Percentiles rank a stretch among this genome's conserved stretches.
These are phyloP conservation scores for Halenospora varia DNA, from an alignment of 495 filamentous ascomycete genomes.

Conservation along the genomic window DNA sequence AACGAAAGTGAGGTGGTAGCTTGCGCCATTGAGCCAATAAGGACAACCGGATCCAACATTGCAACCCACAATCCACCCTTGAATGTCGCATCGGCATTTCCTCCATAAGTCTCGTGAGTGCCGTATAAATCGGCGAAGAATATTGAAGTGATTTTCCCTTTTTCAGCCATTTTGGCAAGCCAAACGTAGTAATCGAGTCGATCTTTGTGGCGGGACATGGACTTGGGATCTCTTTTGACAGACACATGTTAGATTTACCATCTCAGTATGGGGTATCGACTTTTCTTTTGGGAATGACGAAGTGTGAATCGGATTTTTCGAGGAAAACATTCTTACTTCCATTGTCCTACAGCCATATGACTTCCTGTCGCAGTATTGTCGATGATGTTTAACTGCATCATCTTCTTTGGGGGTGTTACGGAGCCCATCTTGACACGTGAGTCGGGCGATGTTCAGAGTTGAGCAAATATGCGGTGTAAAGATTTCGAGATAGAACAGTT, in stretches of 20 bases:
- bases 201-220: slow-evolving; percentile 3
- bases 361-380: background rate
- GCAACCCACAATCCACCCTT: background rate
- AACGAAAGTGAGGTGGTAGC: background rate
- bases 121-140: slow-evolving; percentile 10
- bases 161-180: slow-evolving; percentile 7
- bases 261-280: no score
- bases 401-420: no score
- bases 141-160: slow-evolving; percentile 7
- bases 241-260: background rate
- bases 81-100: background rate
- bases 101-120: slow-evolving; percentile 11
- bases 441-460: no score
- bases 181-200: slow-evolving; percentile 3
- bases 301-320: background rate
- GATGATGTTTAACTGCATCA: background rate
- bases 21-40: background rate
- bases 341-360: background rate
- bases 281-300: no score
- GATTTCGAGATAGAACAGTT: no score
- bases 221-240: background rate
- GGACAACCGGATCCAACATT: background rate
- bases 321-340: background rate
- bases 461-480: no score
- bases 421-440: no score